Evolutionary conservation across 169 alveolate genomes (phyloP).

Genomic region (Cryptosporidium ubiquitum): DNA sequence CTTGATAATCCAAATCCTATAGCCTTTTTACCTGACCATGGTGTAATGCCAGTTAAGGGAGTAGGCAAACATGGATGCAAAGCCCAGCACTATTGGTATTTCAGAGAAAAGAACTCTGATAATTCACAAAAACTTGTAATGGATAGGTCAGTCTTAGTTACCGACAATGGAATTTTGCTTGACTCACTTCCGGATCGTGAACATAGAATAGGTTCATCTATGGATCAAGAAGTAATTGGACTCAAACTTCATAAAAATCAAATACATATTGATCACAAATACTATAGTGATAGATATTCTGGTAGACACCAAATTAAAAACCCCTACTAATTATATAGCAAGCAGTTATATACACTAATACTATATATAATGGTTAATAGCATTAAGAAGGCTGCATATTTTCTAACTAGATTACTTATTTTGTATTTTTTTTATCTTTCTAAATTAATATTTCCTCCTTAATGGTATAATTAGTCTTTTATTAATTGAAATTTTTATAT

Average conservation of each 20-base stretch:
- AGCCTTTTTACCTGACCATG: constrained; percentile 73
- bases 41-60: constrained; percentile 74
- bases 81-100: constrained; percentile 71
- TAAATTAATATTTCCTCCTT: not conserved
- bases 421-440: not conserved
- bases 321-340: constrained; percentile 26
- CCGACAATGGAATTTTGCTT: constrained; percentile 56
- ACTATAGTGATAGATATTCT: constrained; percentile 26
- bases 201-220: not conserved
- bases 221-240: constrained; percentile 39
- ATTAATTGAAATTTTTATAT: not conserved
- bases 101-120: constrained; percentile 30
- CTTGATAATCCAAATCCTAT: constrained; percentile 45
- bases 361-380: not conserved
- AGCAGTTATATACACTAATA: constrained; percentile 3
- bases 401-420: not conserved
- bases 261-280: constrained; percentile 49
- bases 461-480: not conserved
- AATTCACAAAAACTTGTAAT: constrained; percentile 40
- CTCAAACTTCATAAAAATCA: constrained; percentile 64
- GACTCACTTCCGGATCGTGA: constrained; percentile 18
- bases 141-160: constrained; percentile 71
- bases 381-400: not conserved
- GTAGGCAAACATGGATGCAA: constrained; percentile 73
- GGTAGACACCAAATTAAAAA: constrained; percentile 21